These are phyloP conservation scores for Ajuga chamaepitys DNA, from an alignment of 257 asterid species.

Conservation along the genomic window DNA sequence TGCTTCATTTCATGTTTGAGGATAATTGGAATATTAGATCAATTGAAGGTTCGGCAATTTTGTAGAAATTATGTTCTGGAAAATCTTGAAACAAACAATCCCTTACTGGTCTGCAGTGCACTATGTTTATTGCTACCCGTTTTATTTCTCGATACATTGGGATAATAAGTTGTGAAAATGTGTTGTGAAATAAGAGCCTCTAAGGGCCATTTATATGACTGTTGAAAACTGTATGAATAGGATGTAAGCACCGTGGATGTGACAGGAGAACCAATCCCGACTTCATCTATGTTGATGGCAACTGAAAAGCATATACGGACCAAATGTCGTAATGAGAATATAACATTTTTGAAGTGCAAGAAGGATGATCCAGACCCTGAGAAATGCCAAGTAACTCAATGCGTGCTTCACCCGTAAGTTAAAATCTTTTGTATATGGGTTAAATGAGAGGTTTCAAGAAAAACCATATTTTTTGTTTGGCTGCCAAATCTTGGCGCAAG, in stretches of 20 bases:
- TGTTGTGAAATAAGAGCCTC: background rate
- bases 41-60: background rate
- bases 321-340: conserved; percentile 55
- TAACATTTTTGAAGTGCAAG: conserved; percentile 74
- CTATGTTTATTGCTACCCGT: background rate
- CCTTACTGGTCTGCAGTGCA: background rate
- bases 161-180: background rate
- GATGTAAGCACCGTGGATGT: conserved; percentile 50
- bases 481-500: background rate
- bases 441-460: background rate
- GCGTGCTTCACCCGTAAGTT: conserved; percentile 73
- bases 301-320: conserved; percentile 67
- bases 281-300: conserved; percentile 65
- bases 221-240: conserved; percentile 9
- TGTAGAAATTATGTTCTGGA: no score
- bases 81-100: no score
- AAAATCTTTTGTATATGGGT: background rate
- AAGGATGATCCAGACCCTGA: conserved; percentile 78
- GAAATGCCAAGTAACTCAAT: conserved; percentile 78
- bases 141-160: background rate
- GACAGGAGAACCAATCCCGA: conserved; percentile 54
- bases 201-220: background rate
- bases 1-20: background rate
- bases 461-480: background rate
- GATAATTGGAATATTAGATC: background rate